Base-by-base conservation (phyloP, 768 basidiomycete species). In the Leccinum rimulosum region DNA sequence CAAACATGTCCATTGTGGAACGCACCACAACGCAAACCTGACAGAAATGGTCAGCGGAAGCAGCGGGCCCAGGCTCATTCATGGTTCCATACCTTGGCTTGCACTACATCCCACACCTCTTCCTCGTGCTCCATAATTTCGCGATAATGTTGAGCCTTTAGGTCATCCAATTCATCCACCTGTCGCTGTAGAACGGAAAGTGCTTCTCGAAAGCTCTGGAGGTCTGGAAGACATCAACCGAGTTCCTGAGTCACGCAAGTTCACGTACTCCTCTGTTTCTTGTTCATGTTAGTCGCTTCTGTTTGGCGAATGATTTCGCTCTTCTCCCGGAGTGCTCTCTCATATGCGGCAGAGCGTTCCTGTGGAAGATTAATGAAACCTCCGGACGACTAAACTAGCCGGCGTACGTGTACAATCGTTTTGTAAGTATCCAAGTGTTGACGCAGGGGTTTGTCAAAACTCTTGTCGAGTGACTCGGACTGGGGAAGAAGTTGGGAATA, bases 111-210 rank as follows among this genome's bases (percentile, higher is more conserved):
- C 95, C 95, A 98, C n/a, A 93, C 89, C 72, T 96, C 88, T 65
- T 95, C 93, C 75, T 97, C 95, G 65, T 95, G 94, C 59, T 92
- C 91, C 52, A 94, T 76, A 55, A 96, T 93, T 66, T 93, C 88
- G 62, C 88, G 83, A 67, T 98, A 95, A 75, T 98, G 93, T 7
- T 82, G 79, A 8, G 78, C 83, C 69, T 95, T 96, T 57, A 98
- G 77, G 55, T 84, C 84, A 73, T 98, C 95, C 3, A 97, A 78
- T 59, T 94, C 94, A 65, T 96, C 93, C 0, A 98, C 93, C 72
- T 96, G 93, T 43, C 85, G 80, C 65, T 96, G 95, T 45, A 96
- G 76, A 14, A 93, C 80, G 28, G 83, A 73, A 36, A 97, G 76
- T 19, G 94, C 92, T 74, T 91, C 87, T 63, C 94, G 81, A 75